phyloP scores from a whole-genome alignment of 23 red algal genomes.

The Gracilaria vermiculophylla region DNA sequence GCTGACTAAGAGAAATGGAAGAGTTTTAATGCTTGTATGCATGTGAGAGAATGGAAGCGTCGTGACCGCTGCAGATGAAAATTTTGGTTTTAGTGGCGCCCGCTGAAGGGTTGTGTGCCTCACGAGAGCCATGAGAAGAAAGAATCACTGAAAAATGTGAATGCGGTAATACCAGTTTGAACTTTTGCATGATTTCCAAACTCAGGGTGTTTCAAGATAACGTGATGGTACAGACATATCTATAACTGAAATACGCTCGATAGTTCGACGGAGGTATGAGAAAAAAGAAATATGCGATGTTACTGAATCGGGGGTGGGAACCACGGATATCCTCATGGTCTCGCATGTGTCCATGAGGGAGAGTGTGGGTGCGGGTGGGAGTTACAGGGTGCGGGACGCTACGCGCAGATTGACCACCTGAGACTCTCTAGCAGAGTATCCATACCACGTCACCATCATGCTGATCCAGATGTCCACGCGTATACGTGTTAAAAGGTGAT shows the following conservation, averaged over 20 bases:
- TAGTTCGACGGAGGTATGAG: neutral
- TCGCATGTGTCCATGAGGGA: too few relatives aligned
- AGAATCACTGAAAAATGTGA: neutral
- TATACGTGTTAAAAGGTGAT: neutral
- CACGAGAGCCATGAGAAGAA: neutral
- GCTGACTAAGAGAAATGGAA: neutral
- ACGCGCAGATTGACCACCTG: too few relatives aligned
- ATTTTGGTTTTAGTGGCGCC: neutral
- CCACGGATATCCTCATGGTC: too few relatives aligned
- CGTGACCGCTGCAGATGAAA: neutral
- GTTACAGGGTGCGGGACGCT: too few relatives aligned
- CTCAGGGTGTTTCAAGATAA: neutral
- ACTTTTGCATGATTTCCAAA: neutral
- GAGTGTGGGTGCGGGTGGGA: too few relatives aligned
- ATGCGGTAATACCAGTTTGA: neutral
- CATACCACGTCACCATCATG: neutral
- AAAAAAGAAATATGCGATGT: neutral
- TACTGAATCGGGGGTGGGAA: too few relatives aligned
- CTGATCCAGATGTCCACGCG: neutral
- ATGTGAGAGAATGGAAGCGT: neutral
- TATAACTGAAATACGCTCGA: too few relatives aligned
- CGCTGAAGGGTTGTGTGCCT: neutral
- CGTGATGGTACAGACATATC: too few relatives aligned
- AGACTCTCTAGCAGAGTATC: neutral
- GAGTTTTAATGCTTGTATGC: neutral